A percentile compares a stretch with the other conserved stretches of the same genome.
phyloP scores from a whole-genome alignment of 495 filamentous ascomycete species.

The Lentithecium fluviatile region DNA sequence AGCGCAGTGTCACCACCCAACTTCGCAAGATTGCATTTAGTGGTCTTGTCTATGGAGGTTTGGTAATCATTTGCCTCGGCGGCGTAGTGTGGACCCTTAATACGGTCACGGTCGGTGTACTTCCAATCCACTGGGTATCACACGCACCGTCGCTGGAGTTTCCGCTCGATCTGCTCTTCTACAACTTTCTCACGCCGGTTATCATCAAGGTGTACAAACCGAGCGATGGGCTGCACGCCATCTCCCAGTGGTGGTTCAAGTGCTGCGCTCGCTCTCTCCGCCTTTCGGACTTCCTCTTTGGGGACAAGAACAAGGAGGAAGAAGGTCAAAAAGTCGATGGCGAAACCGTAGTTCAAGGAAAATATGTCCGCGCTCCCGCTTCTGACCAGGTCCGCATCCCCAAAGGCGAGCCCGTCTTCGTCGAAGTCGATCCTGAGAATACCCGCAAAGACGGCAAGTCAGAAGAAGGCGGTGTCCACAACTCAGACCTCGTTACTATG shows the following conservation, averaged over 20 bases:
- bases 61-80: conserved; percentile 90
- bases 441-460: conserved; percentile 57
- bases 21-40: conserved; percentile 95
- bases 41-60: conserved; percentile 88
- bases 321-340: conserved; percentile 64
- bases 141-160: conserved; percentile 91
- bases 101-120: conserved; percentile 61
- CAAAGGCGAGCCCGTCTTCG: conserved; percentile 76
- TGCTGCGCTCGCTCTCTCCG: conserved; percentile 76
- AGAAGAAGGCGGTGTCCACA: conserved; percentile 63
- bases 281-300: conserved; percentile 90
- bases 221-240: conserved; percentile 72
- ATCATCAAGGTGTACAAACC: conserved; percentile 80
- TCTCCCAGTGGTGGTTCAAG: conserved; percentile 97
- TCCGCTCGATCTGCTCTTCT: conserved; percentile 89
- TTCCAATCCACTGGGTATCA: conserved; percentile 90
- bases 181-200: conserved; percentile 90
- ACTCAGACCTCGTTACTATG: conserved; percentile 67
- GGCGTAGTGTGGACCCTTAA: conserved; percentile 93
- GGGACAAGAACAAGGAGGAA: conserved; percentile 74
- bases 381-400: conserved; percentile 93
- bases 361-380: conserved; percentile 83
- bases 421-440: conserved; percentile 74
- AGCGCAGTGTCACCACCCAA: conserved; percentile 88
- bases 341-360: conserved; percentile 70